These are phyloP conservation scores for Neocatenulostroma microsporum DNA, from an alignment of 2,329 filamentous ascomycete species.

Conservation along the genomic window DNA sequence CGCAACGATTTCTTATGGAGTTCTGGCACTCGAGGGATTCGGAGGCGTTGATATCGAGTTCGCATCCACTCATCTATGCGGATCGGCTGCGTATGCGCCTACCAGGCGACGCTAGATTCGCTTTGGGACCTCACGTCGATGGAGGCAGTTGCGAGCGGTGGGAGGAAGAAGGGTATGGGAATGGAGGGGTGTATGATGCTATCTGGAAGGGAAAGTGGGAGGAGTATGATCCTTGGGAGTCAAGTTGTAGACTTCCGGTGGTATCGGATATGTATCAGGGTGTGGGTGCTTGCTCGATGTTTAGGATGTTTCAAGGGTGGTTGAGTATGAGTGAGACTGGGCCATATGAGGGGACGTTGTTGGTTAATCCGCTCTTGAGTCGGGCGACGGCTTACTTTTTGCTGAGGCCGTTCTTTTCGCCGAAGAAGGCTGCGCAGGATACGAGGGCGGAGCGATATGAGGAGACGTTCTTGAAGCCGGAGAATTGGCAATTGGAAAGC, in stretches of 20 bases:
- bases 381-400: conserved; percentile 73
- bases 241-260: conserved; percentile 58
- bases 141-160: conserved; percentile 46
- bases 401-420: conserved; percentile 73
- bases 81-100: conserved; percentile 48
- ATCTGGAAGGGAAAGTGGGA: conserved; percentile 74
- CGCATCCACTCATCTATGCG: conserved; percentile 42
- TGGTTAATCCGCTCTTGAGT: conserved; percentile 70
- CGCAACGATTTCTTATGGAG: conserved; percentile 42
- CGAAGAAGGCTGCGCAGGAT: conserved; percentile 34
- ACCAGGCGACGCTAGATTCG: conserved; percentile 45
- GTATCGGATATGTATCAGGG: conserved; percentile 72
- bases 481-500: conserved; percentile 55
- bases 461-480: conserved; percentile 40
- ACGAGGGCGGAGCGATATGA: conserved; percentile 32
- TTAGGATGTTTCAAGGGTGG: conserved; percentile 89
- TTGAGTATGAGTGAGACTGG: conserved; percentile 66
- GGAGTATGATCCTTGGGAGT: conserved; percentile 74
- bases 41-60: conserved; percentile 35
- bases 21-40: conserved; percentile 43
- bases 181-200: conserved; percentile 60
- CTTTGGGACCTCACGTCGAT: conserved; percentile 51
- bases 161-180: conserved; percentile 54
- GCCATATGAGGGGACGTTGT: conserved; percentile 68
- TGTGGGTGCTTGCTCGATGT: conserved; percentile 72